Percentiles rank a stretch among this genome's conserved stretches.
Evolutionary conservation across 352 stramenopile species (phyloP).

Genomic region (Phytophthora sansomeana): DNA sequence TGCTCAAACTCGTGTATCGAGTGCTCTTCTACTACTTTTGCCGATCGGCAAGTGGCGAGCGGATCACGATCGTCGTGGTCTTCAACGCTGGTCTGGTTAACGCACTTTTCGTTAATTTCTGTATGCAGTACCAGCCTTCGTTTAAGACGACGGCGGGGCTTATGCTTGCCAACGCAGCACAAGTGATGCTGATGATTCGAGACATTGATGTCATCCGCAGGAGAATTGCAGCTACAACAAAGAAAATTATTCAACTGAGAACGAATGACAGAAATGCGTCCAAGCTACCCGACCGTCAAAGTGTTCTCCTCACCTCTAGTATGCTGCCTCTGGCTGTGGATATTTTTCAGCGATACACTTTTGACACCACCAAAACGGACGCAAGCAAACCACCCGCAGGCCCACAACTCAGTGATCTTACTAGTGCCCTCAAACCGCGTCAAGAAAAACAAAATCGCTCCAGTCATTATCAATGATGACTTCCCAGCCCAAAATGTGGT

Average conservation of each 20-base stretch:
- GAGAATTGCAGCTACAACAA: constrained; percentile 5
- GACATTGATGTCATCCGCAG: constrained; percentile 22
- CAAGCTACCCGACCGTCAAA: not conserved
- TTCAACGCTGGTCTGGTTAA: too few species aligned
- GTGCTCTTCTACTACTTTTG: too few species aligned
- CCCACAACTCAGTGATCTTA: not conserved
- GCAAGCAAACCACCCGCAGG: not conserved
- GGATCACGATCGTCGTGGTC: too few species aligned
- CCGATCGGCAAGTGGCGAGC: too few species aligned
- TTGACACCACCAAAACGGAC: not conserved
- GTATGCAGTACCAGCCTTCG: too few species aligned
- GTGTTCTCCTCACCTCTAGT: not conserved
- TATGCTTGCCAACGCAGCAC: constrained; percentile 6
- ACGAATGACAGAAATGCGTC: constrained; percentile 1
- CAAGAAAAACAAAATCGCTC: not conserved
- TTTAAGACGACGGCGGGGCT: constrained; percentile 1
- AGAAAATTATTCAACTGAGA: constrained; percentile 7
- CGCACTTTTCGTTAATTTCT: too few species aligned
- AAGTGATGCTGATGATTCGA: constrained; percentile 5
- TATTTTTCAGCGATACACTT: constrained; percentile 13
- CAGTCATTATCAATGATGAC: not conserved
- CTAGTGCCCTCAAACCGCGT: not conserved
- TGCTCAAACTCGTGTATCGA: too few species aligned
- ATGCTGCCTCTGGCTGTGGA: constrained; percentile 14
- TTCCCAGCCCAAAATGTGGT: not conserved